Evolutionary conservation across 257 asterid genomes (phyloP), one percentile per base, ranked within the genome.

Genomic region (Misopates orontium): DNA sequence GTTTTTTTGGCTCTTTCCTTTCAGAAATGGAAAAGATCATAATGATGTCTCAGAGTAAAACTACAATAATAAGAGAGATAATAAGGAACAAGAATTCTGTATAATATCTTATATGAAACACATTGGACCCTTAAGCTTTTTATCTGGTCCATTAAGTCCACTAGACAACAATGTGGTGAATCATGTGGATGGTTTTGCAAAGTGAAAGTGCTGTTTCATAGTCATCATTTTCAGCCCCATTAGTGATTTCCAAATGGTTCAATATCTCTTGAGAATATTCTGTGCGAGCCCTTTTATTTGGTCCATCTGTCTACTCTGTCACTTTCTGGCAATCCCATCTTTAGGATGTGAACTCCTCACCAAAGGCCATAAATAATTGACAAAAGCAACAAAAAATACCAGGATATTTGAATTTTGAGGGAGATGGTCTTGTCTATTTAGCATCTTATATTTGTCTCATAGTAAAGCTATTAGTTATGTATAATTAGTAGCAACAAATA

Each of bases 111-210:
- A 56, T 40, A 57, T 56, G 61, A 23, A 0, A 47, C 20, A 56
- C 60, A 72, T 52, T 51, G 39, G 40, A 42, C 10, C 31, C 58
- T 49, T 32, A 48, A 47, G 20, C 39, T 39, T 31, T n/a, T n/a
- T n/a, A n/a, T 48, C 18, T 62, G 73, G 78, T 60, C 60, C 65
- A 67, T 45, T 19, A 25, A 32, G 1, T 53, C 48, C 71, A 55
- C 56, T 56, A 1, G 17, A 24, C 48, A 44, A 56, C 22, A 4
- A 51, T 16, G n/a, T 42, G 48, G 19, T 41, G 22, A 24, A 42
- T 56, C 7, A 67, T 28, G 3, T 53, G 44, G 14, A 12, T 52
- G n/a, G 22, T 36, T 52, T 52, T 17, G 6, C 1, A 28, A 11
- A 23, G 22, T 0, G 6, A 28, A 36, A 36, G 4, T 36, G 42